phyloP scores from a whole-genome alignment of 2,329 filamentous ascomycete species.

The Rhynchosporium agropyri region DNA sequence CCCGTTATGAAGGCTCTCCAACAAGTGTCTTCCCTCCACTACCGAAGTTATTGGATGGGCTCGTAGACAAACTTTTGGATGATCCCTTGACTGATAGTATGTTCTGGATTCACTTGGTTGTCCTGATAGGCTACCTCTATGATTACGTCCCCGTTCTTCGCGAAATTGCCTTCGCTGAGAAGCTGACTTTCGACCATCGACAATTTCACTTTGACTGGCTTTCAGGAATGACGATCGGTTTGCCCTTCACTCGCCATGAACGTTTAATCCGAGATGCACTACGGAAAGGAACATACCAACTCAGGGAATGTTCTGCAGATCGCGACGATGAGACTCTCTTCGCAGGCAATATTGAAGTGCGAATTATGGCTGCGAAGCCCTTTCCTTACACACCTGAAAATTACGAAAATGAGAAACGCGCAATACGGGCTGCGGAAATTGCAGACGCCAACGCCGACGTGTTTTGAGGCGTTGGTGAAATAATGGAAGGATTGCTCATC shows the following conservation, averaged over 20 bases:
- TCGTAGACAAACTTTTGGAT: background rate
- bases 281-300: conserved; percentile 19
- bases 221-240: background rate
- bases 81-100: background rate
- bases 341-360: conserved; percentile 46
- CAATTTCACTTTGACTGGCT: background rate
- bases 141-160: background rate
- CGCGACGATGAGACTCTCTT: conserved; percentile 57
- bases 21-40: background rate
- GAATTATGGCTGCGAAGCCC: background rate
- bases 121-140: background rate
- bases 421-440: too few species aligned
- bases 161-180: background rate
- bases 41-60: background rate
- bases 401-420: background rate
- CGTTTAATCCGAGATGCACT: conserved; percentile 14
- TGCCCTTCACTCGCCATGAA: background rate
- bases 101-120: background rate
- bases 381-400: background rate
- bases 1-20: background rate
- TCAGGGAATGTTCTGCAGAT: conserved; percentile 22
- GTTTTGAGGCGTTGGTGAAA: too few species aligned
- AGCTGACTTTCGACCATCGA: background rate
- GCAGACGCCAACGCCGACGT: too few species aligned
- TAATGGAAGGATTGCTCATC: too few species aligned